Conservation (phyloP, 106 monocot species). For the Triglochin maritima region DNA sequence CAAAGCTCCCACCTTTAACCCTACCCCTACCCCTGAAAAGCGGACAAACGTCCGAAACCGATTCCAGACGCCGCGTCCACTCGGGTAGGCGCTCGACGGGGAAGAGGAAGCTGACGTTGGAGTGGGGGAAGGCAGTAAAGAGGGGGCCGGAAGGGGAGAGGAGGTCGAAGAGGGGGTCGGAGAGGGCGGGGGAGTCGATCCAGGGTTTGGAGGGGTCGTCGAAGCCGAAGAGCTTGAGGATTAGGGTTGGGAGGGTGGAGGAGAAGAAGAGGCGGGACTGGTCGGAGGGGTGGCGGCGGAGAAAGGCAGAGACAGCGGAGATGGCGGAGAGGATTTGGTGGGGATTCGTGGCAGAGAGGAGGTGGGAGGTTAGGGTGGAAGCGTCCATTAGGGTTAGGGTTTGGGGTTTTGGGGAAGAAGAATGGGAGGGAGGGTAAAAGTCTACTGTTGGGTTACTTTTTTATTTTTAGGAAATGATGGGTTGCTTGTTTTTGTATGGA, state of each 20-base stretch:
- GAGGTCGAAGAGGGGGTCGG: constrained; percentile 31
- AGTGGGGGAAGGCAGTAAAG: constrained; percentile 30
- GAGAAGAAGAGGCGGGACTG: constrained; percentile 74
- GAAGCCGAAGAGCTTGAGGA: constrained; percentile 79
- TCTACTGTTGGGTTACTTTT: too few species aligned
- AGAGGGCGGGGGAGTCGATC: constrained; percentile 43
- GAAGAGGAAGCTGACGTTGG: constrained; percentile 55
- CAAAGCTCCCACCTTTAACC: constrained; percentile 25
- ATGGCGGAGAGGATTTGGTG: constrained; percentile 38
- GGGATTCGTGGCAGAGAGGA: constrained; percentile 37
- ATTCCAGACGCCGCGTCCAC: constrained; percentile 53
- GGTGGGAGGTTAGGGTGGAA: constrained; percentile 25
- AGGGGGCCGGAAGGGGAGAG: constrained; percentile 54
- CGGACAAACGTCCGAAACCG: constrained; percentile 40
- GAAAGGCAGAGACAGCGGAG: constrained; percentile 36
- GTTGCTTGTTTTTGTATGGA: too few species aligned
- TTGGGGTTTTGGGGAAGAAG: too few species aligned
- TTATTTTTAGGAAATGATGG: too few species aligned
- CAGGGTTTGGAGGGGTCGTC: constrained; percentile 25
- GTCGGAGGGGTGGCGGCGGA: constrained; percentile 50
- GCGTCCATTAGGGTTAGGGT: too few species aligned
- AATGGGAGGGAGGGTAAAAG: too few species aligned
- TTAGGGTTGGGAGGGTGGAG: constrained; percentile 56
- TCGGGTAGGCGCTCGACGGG: constrained; percentile 70
- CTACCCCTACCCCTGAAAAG: constrained; percentile 40